Percentiles rank a stretch among this genome's conserved stretches.
Evolutionary conservation across 2,329 filamentous ascomycete genomes (phyloP).

Genomic region (Colletotrichum sansevieriae): DNA sequence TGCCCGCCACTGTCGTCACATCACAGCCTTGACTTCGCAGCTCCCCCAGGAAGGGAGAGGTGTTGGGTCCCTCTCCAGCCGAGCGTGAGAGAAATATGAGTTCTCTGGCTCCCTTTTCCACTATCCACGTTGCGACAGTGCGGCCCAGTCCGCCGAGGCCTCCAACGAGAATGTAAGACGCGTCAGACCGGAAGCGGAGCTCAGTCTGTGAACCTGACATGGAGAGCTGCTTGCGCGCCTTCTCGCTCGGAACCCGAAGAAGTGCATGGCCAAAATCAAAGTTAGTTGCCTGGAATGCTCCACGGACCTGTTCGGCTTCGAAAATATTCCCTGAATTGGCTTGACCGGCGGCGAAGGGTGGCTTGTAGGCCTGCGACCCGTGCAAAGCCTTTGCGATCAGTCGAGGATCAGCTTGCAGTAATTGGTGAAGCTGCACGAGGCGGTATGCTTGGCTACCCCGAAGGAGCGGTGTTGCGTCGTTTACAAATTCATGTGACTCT

Average conservation of each 20-base stretch:
- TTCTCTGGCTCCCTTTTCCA: background rate
- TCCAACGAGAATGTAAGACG: too few relatives aligned
- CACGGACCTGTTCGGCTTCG: background rate
- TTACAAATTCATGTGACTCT: too few relatives aligned
- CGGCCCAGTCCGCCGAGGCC: too few relatives aligned
- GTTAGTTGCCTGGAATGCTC: background rate
- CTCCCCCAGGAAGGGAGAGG: background rate
- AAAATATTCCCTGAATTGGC: too few relatives aligned
- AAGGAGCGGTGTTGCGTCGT: too few relatives aligned
- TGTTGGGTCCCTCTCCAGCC: background rate
- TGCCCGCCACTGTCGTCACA: background rate
- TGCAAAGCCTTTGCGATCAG: too few relatives aligned
- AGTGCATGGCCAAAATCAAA: background rate
- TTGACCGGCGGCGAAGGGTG: background rate
- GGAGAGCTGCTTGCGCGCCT: background rate
- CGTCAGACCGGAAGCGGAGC: too few relatives aligned
- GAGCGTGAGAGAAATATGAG: background rate
- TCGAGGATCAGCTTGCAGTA: too few relatives aligned
- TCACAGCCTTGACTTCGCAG: background rate
- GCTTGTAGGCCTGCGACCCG: background rate
- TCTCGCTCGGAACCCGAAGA: background rate
- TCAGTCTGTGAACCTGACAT: background rate
- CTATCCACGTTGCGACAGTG: conserved; percentile 8
- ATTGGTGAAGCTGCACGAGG: background rate
- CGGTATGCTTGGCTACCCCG: conserved; percentile 1